Evolutionary conservation across 2,329 filamentous ascomycete genomes (phyloP).

Genomic region (Talaromyces sp.): DNA sequence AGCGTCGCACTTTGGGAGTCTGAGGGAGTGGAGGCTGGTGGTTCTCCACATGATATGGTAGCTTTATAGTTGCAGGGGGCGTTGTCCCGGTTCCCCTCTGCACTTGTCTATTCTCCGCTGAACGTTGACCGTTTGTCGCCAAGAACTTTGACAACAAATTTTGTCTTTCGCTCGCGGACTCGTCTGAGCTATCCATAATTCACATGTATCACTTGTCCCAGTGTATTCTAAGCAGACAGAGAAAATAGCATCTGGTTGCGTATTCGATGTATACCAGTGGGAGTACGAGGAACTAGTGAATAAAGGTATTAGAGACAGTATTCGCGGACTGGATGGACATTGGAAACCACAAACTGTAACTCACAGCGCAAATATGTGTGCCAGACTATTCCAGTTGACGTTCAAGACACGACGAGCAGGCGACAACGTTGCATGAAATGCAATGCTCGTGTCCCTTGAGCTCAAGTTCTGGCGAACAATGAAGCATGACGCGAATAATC

Average conservation of each 20-base stretch:
- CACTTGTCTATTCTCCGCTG: neutral
- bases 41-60: neutral
- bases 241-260: neutral
- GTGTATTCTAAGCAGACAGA: neutral
- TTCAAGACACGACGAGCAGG: neutral
- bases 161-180: slow-evolving; percentile 18
- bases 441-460: neutral
- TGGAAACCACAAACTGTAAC: neutral
- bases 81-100: neutral
- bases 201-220: neutral
- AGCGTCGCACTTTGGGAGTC: neutral
- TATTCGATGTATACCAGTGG: neutral
- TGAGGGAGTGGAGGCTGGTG: neutral
- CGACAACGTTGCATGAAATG: neutral
- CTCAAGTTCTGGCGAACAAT: neutral
- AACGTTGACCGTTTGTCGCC: neutral
- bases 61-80: neutral
- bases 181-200: slow-evolving; percentile 16
- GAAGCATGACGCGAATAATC: neutral
- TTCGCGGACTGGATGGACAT: neutral
- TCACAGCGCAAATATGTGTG: neutral
- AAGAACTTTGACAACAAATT: slow-evolving; percentile 24
- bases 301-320: neutral
- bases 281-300: neutral
- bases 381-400: neutral